Evolutionary conservation across 2,329 filamentous ascomycete species (phyloP), one percentile per base, ranked within the genome.

Genomic region (Torrubiellomyces zombiae): DNA sequence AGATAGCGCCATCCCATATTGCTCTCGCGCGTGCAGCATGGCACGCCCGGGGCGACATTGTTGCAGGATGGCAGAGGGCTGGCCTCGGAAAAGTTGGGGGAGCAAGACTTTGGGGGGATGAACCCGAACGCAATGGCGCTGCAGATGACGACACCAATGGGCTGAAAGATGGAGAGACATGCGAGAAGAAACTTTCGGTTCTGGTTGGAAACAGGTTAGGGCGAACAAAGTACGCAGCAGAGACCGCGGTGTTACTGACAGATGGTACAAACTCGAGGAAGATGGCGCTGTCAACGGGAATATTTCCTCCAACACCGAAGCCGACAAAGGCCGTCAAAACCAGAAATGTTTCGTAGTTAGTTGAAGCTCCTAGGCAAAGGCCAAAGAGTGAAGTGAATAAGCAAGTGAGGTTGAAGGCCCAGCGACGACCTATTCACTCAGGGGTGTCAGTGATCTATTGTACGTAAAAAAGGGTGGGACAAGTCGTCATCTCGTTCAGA

Each of bases 401-500:
- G 23, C 63, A 63, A 0, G 65, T 69, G 18, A 66, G 34, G 37
- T 69, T 70, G 45, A 70, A 70, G 0, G 63, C 63, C 56, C 60
- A 67, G 27, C 53, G 51, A 16, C 65, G 56, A 26, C 50, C 52
- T 56, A 15, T 7, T 9, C 14, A 7, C 3, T 22, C 20, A 12
- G 20, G 9, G n/a, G n/a, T n/a, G n/a, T n/a, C n/a, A n/a, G n/a
- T n/a, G n/a, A n/a, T n/a, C n/a, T n/a, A n/a, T n/a, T n/a, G n/a
- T n/a, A n/a, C n/a, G n/a, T n/a, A n/a, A n/a, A n/a, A n/a, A n/a
- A n/a, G n/a, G n/a, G n/a, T n/a, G n/a, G n/a, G n/a, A n/a, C n/a
- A n/a, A n/a, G n/a, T n/a, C n/a, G n/a, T n/a, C n/a, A n/a, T n/a
- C n/a, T n/a, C n/a, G 20, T 4, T 9, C 23, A 16, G 14, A 8